Base-by-base conservation (phyloP, 345 rosid species). In the Lenwebbia sp. region DNA sequence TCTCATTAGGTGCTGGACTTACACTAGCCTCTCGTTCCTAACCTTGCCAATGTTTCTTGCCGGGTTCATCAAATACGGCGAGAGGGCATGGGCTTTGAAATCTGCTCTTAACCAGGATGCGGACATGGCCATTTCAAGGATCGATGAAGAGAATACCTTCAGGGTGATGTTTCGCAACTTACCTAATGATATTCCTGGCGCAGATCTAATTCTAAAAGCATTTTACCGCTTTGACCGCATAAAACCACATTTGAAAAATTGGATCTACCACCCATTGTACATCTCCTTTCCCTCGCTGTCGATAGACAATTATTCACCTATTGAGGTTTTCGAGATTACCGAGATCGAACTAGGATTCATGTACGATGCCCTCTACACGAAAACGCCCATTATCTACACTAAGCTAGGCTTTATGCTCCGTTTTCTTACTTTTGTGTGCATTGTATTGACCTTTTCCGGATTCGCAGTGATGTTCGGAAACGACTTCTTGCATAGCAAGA, bases 211-310 rank as follows among this genome's bases (percentile, higher is more conserved):
- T 26, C 62, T 83, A 4, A 83, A 83, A 85, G 88, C 88, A 37
- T 83, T 58, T 41, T 51, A 55, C 44, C 83, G 88, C 9, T 86
- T 86, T 8, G 88, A 86, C 11, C 85, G 65, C 81, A 50, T 86
- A 28, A 86, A 86, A 76, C 88, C 88, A 14, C 88, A 86, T 28
- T 57, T 86, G 55, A 81, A 86, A 41, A 83, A 86, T 44, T 86
- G 88, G 88, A 65, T 86, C 10, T 58, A 84, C 52, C 88, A 83
- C 57, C 85, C 88, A 53, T 83, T 33, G 82, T 86, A 75, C 49
- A 62, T 86, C 26, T 30, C 75, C 14, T 14, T 11, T 37, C 85
- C 70, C 53, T 83, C 85, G 1, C 25, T 86, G 74, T 30, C 82
- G 50, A 70, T 84, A 30, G 54, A 83, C 40, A 25, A 65, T 26